Base-by-base conservation (phyloP, 441 rosid genomes). In the Breynia disticha region DNA sequence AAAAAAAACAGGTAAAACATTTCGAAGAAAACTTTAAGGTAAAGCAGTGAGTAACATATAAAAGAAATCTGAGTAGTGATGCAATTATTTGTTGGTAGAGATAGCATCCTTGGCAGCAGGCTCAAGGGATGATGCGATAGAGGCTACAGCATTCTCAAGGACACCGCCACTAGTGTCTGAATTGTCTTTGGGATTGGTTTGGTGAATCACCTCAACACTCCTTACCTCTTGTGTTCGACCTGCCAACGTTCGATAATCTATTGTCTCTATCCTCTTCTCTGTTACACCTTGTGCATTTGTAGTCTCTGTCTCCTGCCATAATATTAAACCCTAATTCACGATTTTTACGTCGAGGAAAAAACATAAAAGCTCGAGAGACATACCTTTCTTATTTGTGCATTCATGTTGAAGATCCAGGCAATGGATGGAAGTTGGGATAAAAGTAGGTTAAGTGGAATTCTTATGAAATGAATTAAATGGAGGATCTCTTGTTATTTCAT, bases 101-200 rank as follows among this genome's bases (percentile, higher is more conserved):
- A 89, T 67, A 38, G 73, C 79, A 51, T 83, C 68, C 76, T 75
- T 68, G 44, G 85, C 86, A n/a, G n/a, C n/a, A 7, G 81, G 73
- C 57, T 83, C 64, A 51, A 84, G 79, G 56, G 82, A 63, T 16
- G 73, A 57, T 15, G 71, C 76, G 1, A 64, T 82, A 3, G 87
- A 73, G 0, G 76, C 83, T 3, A 89, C 89, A 1, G 95, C 91
- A 14, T 61, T 72, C 2, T 70, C 60, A 59, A 84, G 69, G 57
- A 83, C 63, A 16, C 84, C 81, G 0, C 91, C 87, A 56, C 91
- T 78, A 45, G 87, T 74, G 24, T 50, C 67, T 38, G 71, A 52
- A 48, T 54, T 59, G 11, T 41, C 37, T 21, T 49, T 28, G 18
- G 74, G 71, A 61, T 56, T 57, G 10, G 48, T 1, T 32, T 81